Evolutionary conservation across 2,329 filamentous ascomycete species (phyloP).

Genomic region (Penicillium corylophilum): DNA sequence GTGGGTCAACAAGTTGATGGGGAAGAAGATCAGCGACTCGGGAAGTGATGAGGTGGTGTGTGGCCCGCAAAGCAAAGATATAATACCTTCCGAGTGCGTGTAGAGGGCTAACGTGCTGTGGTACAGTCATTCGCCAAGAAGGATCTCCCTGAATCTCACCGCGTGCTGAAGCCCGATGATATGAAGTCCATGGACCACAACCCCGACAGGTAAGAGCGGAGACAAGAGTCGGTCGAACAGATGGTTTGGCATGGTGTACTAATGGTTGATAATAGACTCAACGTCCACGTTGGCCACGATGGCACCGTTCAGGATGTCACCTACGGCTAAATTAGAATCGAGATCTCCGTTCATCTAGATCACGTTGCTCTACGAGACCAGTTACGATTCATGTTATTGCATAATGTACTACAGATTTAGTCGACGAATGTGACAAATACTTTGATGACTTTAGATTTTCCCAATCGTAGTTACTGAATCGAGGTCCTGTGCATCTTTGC

Average conservation of each 20-base stretch:
- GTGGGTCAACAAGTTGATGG: conserved; percentile 47
- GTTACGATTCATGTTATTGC: background rate
- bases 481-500: too few relatives aligned
- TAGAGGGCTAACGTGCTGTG: background rate
- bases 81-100: background rate
- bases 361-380: background rate
- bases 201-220: conserved; percentile 38
- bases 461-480: too few relatives aligned
- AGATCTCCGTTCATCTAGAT: background rate
- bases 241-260: background rate
- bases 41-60: conserved; percentile 37
- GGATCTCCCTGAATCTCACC: conserved; percentile 46
- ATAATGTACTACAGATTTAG: background rate
- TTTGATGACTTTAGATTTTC: too few relatives aligned
- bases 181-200: conserved; percentile 44
- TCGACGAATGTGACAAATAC: background rate
- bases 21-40: conserved; percentile 46
- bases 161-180: conserved; percentile 42
- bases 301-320: conserved; percentile 46
- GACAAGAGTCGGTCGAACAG: background rate
- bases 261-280: conserved; percentile 33
- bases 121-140: conserved; percentile 46
- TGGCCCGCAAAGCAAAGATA: background rate
- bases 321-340: conserved; percentile 30
- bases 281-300: conserved; percentile 45